Base-by-base conservation (phyloP, 805 yeast species). In the Sugiyamaella lignohabitans region DNA sequence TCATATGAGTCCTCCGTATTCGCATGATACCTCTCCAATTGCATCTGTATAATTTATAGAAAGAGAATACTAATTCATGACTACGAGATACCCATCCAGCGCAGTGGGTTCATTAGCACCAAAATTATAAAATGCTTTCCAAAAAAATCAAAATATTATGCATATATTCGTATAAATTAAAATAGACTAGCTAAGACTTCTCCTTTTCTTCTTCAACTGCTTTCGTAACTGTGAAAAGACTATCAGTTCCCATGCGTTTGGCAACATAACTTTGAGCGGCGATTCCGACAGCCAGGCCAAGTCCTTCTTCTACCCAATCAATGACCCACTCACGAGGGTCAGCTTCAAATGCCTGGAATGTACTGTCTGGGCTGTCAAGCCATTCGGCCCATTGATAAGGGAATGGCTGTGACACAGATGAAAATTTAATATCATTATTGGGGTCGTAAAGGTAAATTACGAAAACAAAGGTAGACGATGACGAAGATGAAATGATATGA, bases 331-430 rank as follows among this genome's bases (percentile, higher is more conserved):
- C 87, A 38, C 82, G 70, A n/a, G 91, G 89, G 57, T 84, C 88
- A 11, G 81, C 73, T 6, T 71, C 80, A 49, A 78, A 79, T 3
- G 64, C 64, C 19, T 53, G 59, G 37, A 62, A 62, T 18, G 59
- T 64, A 4, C 58, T 58, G 27, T 55, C 59, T 23, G 56, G 54
- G 27, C 58, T 76, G 50, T 78, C 81, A n/a, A 91, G 72, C 98
- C 98, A 93, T n/a, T 77, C 70, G 6, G 88, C 82, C 98, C 98
- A 93, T 60, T 78, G 81, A 40, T 77, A 62, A 8, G 98, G 98
- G 71, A 87, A 84, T 4, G 95, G 80, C 65, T 93, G 98, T 0
- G 98, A 85, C 55, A 82, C 80, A 43, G 87, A 81, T 23, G 79
- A 73, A 39, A 87, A 75, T 5, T 82, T 75, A 52, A 93, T 78